A percentile compares a stretch with the other conserved stretches of the same genome.
Conservation (phyloP, 2,329 filamentous ascomycete genomes). For the Aspergillus caelatus region DNA sequence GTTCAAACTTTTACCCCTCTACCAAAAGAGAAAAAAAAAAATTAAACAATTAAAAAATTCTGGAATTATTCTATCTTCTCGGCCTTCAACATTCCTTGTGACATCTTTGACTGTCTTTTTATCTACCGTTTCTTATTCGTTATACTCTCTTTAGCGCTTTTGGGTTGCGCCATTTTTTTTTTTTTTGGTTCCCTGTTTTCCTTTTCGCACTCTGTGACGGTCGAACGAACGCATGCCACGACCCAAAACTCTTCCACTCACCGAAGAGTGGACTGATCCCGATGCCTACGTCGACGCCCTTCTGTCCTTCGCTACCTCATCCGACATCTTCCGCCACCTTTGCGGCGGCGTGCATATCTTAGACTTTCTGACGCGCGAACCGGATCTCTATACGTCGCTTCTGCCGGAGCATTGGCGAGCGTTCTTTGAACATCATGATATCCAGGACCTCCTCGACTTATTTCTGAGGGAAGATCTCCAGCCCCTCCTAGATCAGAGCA, state of each 20-base stretch:
- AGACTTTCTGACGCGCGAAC: constrained; percentile 88
- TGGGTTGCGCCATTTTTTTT: background rate
- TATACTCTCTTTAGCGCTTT: background rate
- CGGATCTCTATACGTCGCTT: constrained; percentile 77
- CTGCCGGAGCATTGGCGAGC: constrained; percentile 78
- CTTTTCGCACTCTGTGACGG: background rate
- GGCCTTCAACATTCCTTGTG: background rate
- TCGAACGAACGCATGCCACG: constrained; percentile 46
- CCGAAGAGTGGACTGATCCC: constrained; percentile 67
- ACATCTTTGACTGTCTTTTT: constrained; percentile 3
- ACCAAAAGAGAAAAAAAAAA: background rate
- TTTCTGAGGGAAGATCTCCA: constrained; percentile 76
- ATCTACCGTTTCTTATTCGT: background rate
- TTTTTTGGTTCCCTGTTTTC: background rate
- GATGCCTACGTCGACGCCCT: constrained; percentile 81
- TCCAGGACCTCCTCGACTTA: constrained; percentile 77
- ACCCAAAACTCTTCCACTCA: constrained; percentile 65
- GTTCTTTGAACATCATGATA: constrained; percentile 72
- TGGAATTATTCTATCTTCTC: background rate
- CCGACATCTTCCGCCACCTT: constrained; percentile 79
- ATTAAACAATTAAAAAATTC: constrained; percentile 3
- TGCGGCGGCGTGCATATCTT: constrained; percentile 96
- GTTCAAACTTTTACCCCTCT: background rate
- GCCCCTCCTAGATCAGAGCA: constrained; percentile 32
- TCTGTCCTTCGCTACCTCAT: constrained; percentile 73